Percentiles rank a stretch among this genome's conserved stretches.
These are phyloP conservation scores for Camellia oleifera DNA, from an alignment of 179 eudicot species.

Conservation along the genomic window DNA sequence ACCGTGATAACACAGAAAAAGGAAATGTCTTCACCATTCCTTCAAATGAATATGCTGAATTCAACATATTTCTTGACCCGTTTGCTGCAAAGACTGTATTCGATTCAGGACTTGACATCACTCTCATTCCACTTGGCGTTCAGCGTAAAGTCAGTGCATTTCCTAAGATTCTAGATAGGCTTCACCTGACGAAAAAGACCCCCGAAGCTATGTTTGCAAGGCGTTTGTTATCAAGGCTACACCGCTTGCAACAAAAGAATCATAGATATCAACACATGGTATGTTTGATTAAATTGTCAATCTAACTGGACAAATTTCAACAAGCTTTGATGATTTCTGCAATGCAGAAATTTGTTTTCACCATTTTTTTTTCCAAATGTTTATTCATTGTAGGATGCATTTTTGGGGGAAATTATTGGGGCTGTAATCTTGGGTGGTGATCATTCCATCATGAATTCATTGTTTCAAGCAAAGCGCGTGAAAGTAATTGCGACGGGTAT, in stretches of 20 bases:
- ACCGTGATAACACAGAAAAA: slow-evolving; percentile 17
- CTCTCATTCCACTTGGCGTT: slow-evolving; percentile 53
- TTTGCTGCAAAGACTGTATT: slow-evolving; percentile 75
- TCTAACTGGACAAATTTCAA: background rate
- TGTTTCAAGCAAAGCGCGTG: slow-evolving; percentile 32
- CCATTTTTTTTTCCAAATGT: background rate
- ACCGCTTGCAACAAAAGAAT: slow-evolving; percentile 38
- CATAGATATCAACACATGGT: slow-evolving; percentile 71
- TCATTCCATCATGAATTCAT: slow-evolving; percentile 28
- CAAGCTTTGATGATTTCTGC: background rate
- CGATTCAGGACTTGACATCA: slow-evolving; percentile 48
- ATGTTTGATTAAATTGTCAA: slow-evolving; percentile 12
- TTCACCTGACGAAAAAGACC: slow-evolving; percentile 39
- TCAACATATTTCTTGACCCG: slow-evolving; percentile 89
- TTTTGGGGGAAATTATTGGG: slow-evolving; percentile 80
- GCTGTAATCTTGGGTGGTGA: slow-evolving; percentile 51
- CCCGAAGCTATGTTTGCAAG: slow-evolving; percentile 55
- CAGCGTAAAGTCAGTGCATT: slow-evolving; percentile 48
- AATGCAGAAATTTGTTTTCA: background rate
- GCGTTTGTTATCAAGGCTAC: slow-evolving; percentile 48
- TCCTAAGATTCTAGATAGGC: slow-evolving; percentile 25
- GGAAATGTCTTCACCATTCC: slow-evolving; percentile 66
- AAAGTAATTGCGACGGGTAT: slow-evolving; percentile 49
- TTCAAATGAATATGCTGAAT: slow-evolving; percentile 58
- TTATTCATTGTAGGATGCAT: slow-evolving; percentile 49